Evolutionary conservation across 73 alveolate species (phyloP).

Genomic region (Paramecium primaurelia): DNA sequence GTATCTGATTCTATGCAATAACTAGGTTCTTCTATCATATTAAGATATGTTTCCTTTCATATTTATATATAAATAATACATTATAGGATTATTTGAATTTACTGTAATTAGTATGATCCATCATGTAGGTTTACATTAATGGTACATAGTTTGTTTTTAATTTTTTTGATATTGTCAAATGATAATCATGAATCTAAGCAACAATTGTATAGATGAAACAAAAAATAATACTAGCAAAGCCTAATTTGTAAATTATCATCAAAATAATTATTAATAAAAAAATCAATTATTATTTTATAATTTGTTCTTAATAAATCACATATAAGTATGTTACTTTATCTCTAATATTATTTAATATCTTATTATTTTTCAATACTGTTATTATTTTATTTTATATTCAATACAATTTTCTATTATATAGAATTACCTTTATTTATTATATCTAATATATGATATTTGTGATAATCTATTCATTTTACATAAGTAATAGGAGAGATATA

Average conservation of each 20-base stretch:
- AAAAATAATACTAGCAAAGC: neutral
- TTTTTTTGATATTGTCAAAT: neutral
- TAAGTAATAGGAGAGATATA: neutral
- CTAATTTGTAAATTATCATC: neutral
- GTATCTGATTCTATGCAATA: constrained; percentile 45
- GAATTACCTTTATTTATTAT: too few species aligned
- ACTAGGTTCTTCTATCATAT: constrained; percentile 30
- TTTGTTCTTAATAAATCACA: neutral
- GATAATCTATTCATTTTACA: neutral
- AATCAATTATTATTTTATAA: neutral
- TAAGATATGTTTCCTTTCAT: neutral
- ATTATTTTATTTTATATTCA: too few species aligned
- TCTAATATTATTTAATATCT: too few species aligned
- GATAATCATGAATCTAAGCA: neutral
- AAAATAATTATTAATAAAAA: neutral
- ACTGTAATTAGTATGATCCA: neutral
- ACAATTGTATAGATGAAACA: neutral
- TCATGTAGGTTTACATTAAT: neutral
- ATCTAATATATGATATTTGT: too few species aligned
- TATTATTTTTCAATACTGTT: too few species aligned
- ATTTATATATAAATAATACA: neutral
- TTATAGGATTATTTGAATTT: constrained; percentile 12
- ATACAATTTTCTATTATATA: too few species aligned
- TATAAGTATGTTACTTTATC: too few species aligned
- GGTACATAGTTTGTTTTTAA: neutral